Percentiles rank a stretch among this genome's conserved stretches.
Evolutionary conservation across 75 land plant genomes (phyloP).

Genomic region (Selaginella moellendorffii): DNA sequence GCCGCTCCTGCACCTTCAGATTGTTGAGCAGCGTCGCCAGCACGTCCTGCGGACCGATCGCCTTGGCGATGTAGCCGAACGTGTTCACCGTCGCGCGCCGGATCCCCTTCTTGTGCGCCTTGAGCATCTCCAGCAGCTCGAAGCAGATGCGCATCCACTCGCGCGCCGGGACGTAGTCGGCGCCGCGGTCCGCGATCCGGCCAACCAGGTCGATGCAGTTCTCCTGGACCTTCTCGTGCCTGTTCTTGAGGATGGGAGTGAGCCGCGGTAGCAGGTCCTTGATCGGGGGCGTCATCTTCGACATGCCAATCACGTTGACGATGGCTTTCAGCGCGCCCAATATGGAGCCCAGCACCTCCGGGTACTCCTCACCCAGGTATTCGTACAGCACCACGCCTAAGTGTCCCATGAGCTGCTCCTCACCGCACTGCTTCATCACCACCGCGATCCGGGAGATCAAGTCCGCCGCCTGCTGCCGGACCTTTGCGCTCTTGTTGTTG

Average conservation of each 20-base stretch:
- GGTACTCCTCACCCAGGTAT: constrained; percentile 92
- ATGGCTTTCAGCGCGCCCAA: constrained; percentile 90
- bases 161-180: constrained; percentile 95
- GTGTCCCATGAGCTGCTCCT: constrained; percentile 95
- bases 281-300: constrained; percentile 98
- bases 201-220: constrained; percentile 98
- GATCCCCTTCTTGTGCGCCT: constrained; percentile 97
- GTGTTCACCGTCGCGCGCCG: constrained; percentile 97
- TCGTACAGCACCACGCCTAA: constrained; percentile 92
- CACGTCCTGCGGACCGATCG: constrained; percentile 97
- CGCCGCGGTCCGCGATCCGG: constrained; percentile 94
- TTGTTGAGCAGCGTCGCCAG: constrained; percentile 93
- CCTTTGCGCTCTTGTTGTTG: constrained; percentile 98
- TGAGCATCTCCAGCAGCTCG: constrained; percentile 93
- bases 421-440: constrained; percentile 96
- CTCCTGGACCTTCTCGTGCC: constrained; percentile 98
- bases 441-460: constrained; percentile 91
- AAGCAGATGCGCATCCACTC: constrained; percentile 99
- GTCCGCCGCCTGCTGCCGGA: constrained; percentile 97
- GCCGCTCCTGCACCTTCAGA: constrained; percentile 88
- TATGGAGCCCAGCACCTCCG: constrained; percentile 90
- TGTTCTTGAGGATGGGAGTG: constrained; percentile 86
- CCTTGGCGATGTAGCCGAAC: constrained; percentile 96
- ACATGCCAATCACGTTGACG: constrained; percentile 97
- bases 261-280: constrained; percentile 88